phyloP scores from a whole-genome alignment of 257 asterid genomes.

The Pogostemon cablin region DNA sequence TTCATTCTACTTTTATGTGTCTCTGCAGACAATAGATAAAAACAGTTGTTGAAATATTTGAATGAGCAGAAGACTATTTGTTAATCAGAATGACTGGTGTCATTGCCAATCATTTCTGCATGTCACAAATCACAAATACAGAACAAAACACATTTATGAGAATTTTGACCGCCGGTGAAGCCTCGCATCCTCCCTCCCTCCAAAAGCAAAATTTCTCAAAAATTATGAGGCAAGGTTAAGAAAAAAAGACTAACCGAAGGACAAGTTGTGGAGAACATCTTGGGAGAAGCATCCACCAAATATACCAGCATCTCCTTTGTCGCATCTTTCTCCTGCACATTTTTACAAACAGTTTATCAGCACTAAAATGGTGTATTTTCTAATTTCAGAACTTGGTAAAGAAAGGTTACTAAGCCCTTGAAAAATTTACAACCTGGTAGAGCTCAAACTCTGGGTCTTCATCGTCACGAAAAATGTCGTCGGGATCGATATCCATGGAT shows the following conservation, averaged over 20 bases:
- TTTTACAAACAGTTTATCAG: constrained; percentile 28
- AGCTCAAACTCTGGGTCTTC: constrained; percentile 73
- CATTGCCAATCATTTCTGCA: too few species aligned
- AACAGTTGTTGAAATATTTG: too few species aligned
- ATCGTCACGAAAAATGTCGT: constrained; percentile 83
- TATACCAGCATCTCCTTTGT: constrained; percentile 75
- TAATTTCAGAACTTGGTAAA: not conserved
- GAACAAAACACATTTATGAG: not conserved
- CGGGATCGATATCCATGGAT: constrained; percentile 90
- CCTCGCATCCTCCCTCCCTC: too few species aligned
- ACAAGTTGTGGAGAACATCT: constrained; percentile 70
- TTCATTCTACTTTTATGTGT: not conserved
- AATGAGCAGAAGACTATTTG: too few species aligned
- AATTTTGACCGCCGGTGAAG: too few species aligned
- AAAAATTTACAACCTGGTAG: constrained; percentile 43
- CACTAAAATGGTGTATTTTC: not conserved
- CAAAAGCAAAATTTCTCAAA: not conserved
- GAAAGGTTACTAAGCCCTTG: not conserved
- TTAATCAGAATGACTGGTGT: too few species aligned
- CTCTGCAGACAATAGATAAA: too few species aligned
- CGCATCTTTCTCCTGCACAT: constrained; percentile 65
- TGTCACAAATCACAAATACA: too few species aligned
- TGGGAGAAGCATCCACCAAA: constrained; percentile 94
- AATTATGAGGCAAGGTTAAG: constrained; percentile 13
- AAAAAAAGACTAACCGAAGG: constrained; percentile 46